Conservation (phyloP, 352 stramenopile species). For the Pythium plurisporium region DNA sequence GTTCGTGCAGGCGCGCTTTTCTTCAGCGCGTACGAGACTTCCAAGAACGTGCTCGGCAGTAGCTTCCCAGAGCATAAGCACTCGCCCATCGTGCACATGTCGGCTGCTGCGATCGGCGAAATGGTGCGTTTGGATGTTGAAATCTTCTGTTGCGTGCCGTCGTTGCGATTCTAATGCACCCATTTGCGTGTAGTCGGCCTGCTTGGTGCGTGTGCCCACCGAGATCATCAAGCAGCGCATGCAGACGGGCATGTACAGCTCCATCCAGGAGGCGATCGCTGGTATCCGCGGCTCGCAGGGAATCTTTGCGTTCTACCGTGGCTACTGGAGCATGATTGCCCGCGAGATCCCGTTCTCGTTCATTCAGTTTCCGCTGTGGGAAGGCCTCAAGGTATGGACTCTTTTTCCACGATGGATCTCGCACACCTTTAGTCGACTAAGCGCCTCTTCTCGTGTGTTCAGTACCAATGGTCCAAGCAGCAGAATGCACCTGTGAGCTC, state of each 20-base stretch:
- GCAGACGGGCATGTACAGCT: constrained; percentile 92
- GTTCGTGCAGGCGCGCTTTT: constrained; percentile 69
- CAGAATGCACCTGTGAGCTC: constrained; percentile 80
- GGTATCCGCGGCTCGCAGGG: constrained; percentile 79
- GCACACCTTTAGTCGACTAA: too few species aligned
- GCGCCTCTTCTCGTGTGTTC: not conserved
- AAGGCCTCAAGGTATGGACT: constrained; percentile 96
- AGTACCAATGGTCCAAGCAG: constrained; percentile 77
- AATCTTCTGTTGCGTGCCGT: too few species aligned
- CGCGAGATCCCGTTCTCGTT: constrained; percentile 99
- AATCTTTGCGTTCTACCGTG: constrained; percentile 91
- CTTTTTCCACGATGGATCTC: too few species aligned
- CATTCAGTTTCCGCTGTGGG: constrained; percentile 99
- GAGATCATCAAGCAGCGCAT: constrained; percentile 99
- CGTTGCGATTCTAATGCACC: constrained; percentile 3
- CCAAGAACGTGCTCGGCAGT: constrained; percentile 69
- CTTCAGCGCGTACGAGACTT: constrained; percentile 89
- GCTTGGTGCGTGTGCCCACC: constrained; percentile 97
- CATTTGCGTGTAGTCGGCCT: constrained; percentile 70
- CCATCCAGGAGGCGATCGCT: constrained; percentile 58
- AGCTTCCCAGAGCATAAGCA: constrained; percentile 62
- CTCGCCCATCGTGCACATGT: constrained; percentile 93
- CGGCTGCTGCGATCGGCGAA: constrained; percentile 92
- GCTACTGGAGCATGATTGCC: constrained; percentile 98
- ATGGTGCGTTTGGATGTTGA: constrained; percentile 66